These are phyloP conservation scores for Mimosa bimucronata DNA, from an alignment of 306 rosid species.

Conservation along the genomic window DNA sequence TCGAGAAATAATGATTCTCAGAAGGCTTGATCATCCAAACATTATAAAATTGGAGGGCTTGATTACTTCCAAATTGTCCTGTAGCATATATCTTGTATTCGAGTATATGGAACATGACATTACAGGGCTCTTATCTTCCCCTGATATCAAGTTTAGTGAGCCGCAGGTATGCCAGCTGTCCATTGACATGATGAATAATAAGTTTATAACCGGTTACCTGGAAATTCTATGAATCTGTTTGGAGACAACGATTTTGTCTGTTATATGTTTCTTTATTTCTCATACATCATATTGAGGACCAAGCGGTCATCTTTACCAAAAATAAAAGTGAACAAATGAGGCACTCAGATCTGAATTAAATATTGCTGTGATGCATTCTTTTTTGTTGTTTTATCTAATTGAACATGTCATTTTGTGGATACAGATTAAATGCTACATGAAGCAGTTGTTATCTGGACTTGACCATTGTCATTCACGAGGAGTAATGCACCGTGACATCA, in stretches of 20 bases:
- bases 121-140: conserved; percentile 79
- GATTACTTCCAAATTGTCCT: conserved; percentile 78
- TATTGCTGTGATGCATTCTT: neutral
- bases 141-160: conserved; percentile 76
- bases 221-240: neutral
- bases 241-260: conserved; percentile 14
- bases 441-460: conserved; percentile 82
- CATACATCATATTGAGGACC: neutral
- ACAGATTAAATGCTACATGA: conserved; percentile 88
- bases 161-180: conserved; percentile 62
- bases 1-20: conserved; percentile 81
- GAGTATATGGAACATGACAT: conserved; percentile 97
- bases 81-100: conserved; percentile 84
- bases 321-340: neutral
- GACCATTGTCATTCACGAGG: conserved; percentile 90
- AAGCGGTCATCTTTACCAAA: neutral
- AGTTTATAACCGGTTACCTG: neutral
- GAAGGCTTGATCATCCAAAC: conserved; percentile 85
- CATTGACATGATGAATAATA: neutral
- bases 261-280: neutral
- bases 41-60: conserved; percentile 76
- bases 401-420: conserved; percentile 22
- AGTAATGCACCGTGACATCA: conserved; percentile 90
- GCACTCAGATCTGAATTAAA: neutral
- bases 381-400: neutral